Base-by-base conservation (phyloP, 148 eudicot genomes). In the Camellia sinensis region DNA sequence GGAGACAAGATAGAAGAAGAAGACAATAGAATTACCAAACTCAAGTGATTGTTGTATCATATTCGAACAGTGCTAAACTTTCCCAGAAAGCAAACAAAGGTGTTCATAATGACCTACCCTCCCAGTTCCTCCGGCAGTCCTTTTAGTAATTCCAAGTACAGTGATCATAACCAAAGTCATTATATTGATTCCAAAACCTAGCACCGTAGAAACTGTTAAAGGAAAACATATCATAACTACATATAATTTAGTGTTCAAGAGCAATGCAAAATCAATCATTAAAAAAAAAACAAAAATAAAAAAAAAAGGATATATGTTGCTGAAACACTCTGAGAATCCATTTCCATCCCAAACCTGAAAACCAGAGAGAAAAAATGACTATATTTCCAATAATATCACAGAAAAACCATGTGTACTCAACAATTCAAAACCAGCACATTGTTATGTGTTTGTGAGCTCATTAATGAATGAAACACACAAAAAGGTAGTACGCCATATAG, bases 251-350 rank as follows among this genome's bases (percentile, higher is more conserved):
- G 10, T 56, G 19, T 45, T 19, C 40, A 78, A 44, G 17, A 79
- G 67, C 44, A 74, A 22, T 65, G 71, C 6, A 22, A 52, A 6
- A 62, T 21, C 3, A 56, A 15, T 19, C 59, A 3, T 12, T 29
- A 29, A 29, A 29, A 29, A 1, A 29, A 29, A 29, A 0, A 29
- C 0, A 29, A 0, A 29, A 29, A 29, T 29, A 29, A 3, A 54
- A 78, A 5, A 61, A 29, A 81, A 89, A 93, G 95, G 97, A 93
- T 93, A 93, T 93, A 93, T 46, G 81, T 91, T 79, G 75, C 82
- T 74, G 60, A 93, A 89, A 80, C 97, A 93, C 79, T 80, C 84
- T 68, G 97, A 91, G 52, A 91, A 83, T 79, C 89, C 88, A 72
- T 80, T 74, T 53, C 73, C 86, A 78, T 87, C 84, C 97, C 93